Evolutionary conservation across 768 basidiomycete genomes (phyloP).

Genomic region (Tylopilus subfusipes): DNA sequence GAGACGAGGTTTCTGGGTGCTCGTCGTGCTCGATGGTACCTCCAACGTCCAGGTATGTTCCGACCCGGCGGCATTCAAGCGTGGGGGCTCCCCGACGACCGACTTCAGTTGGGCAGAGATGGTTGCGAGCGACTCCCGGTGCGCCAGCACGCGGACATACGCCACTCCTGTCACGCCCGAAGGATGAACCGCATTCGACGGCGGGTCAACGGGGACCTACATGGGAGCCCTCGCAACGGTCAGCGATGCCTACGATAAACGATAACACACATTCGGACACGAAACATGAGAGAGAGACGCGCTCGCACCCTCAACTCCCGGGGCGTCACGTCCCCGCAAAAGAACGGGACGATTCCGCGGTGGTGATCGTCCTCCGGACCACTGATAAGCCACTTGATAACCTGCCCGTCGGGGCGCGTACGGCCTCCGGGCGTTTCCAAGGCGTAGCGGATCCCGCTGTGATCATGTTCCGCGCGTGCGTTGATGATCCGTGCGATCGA

Average conservation of each 20-base stretch:
- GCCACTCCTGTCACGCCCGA: constrained; percentile 49
- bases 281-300: not conserved
- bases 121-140: constrained; percentile 25
- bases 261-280: too few relatives aligned
- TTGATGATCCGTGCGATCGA: constrained; percentile 55
- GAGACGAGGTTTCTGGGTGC: constrained; percentile 26
- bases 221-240: not conserved
- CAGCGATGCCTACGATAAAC: too few relatives aligned
- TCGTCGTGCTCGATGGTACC: constrained; percentile 22
- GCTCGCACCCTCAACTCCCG: constrained; percentile 48
- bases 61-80: constrained; percentile 15
- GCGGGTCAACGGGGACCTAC: constrained; percentile 50
- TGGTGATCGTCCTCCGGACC: constrained; percentile 28
- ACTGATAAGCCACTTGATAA: constrained; percentile 57
- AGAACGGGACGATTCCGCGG: constrained; percentile 55
- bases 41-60: constrained; percentile 44
- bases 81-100: constrained; percentile 44
- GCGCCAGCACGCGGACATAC: constrained; percentile 43
- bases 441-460: constrained; percentile 40
- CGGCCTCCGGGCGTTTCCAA: constrained; percentile 53
- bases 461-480: constrained; percentile 40
- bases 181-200: constrained; percentile 47
- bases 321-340: constrained; percentile 71
- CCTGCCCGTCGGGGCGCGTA: constrained; percentile 49
- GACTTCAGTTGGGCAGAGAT: constrained; percentile 42